A percentile compares a stretch with the other conserved stretches of the same genome.
Conservation (phyloP, 768 basidiomycete genomes). For the Albatrellus ellisii region DNA sequence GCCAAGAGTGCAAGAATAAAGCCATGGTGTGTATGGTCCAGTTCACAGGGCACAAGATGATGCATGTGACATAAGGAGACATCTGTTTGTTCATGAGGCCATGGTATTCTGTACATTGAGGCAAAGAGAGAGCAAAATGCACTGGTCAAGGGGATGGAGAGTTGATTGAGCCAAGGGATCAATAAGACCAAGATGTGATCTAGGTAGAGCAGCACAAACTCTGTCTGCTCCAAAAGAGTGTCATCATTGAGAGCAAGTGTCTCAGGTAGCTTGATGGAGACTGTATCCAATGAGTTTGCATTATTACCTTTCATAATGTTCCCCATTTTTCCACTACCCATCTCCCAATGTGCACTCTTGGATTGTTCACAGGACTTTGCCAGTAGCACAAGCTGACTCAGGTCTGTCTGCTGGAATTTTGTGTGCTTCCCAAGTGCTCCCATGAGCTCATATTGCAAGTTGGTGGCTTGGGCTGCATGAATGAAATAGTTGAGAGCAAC, state of each 20-base stretch:
- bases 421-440: slow-evolving; percentile 91
- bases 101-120: slow-evolving; percentile 86
- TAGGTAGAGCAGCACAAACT: slow-evolving; percentile 47
- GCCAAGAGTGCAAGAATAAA: slow-evolving; percentile 80
- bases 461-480: slow-evolving; percentile 60
- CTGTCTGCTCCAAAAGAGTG: slow-evolving; percentile 86
- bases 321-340: no score
- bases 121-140: slow-evolving; percentile 81
- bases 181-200: slow-evolving; percentile 47
- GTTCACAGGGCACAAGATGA: slow-evolving; percentile 79
- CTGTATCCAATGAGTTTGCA: slow-evolving; percentile 2
- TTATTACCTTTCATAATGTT: no score
- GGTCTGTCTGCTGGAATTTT: slow-evolving; percentile 77
- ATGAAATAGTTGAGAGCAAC: slow-evolving; percentile 67
- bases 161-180: slow-evolving; percentile 77
- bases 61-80: slow-evolving; percentile 80
- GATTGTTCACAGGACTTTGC: slow-evolving; percentile 54
- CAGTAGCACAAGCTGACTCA: slow-evolving; percentile 84
- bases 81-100: slow-evolving; percentile 90
- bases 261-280: slow-evolving; percentile 41
- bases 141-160: slow-evolving; percentile 88
- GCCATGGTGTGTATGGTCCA: slow-evolving; percentile 98
- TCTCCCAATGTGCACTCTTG: slow-evolving; percentile 8
- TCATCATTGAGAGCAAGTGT: slow-evolving; percentile 85
- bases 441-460: slow-evolving; percentile 80